phyloP scores from a whole-genome alignment of 164 flowering plant species.

The Aristolochia californica region DNA sequence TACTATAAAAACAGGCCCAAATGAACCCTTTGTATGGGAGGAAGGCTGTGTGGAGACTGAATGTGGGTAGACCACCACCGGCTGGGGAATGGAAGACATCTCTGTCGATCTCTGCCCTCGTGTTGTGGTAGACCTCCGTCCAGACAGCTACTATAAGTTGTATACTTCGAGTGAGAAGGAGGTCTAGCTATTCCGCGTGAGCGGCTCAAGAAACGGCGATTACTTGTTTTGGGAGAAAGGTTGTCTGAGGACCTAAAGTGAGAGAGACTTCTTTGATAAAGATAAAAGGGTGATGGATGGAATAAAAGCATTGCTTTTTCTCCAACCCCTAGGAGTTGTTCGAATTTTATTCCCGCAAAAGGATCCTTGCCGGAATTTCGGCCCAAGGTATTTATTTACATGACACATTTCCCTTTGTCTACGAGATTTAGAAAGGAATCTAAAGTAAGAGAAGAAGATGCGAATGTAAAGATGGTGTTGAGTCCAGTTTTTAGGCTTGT shows the following conservation, averaged over 20 bases:
- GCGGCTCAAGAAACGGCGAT: conserved; percentile 1
- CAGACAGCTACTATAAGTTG: background rate
- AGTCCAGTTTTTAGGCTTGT: no score
- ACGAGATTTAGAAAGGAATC: no score
- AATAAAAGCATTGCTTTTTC: no score
- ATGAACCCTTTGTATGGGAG: conserved; percentile 52
- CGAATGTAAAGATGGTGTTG: no score
- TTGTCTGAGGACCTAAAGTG: background rate
- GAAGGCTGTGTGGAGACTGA: conserved; percentile 7
- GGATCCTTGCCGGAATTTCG: no score
- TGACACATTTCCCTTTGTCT: no score
- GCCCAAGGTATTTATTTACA: no score
- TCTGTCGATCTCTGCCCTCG: background rate
- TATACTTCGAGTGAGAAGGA: conserved; percentile 16
- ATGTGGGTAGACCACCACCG: conserved; percentile 18
- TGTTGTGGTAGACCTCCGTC: background rate
- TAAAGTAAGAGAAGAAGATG: no score
- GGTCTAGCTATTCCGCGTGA: background rate
- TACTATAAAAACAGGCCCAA: conserved; percentile 68
- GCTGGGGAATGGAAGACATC: conserved; percentile 6
- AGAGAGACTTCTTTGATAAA: conserved; percentile 12
- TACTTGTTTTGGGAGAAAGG: background rate
- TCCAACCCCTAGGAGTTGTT: no score
- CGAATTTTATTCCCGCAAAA: no score
- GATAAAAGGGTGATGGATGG: conserved; percentile 13